A percentile compares a stretch with the other conserved stretches of the same genome.
Conservation (phyloP, 2,329 filamentous ascomycete genomes). For the Coniochaeta sp. region DNA sequence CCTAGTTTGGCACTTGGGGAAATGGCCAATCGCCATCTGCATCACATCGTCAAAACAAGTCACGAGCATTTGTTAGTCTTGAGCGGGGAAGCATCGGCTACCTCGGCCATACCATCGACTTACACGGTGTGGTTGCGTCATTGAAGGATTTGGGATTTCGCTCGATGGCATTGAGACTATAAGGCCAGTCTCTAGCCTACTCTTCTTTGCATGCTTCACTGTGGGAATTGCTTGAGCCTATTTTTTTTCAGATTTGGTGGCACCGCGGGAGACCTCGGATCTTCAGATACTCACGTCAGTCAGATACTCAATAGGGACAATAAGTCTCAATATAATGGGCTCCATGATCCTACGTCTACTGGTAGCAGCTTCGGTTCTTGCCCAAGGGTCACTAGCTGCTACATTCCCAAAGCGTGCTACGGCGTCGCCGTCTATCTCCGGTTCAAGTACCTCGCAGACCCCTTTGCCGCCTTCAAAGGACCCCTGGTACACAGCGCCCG, state of each 20-base stretch:
- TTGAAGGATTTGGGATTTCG: too few relatives aligned
- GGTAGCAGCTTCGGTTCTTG: neutral
- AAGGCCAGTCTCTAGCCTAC: too few relatives aligned
- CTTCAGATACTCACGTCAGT: too few relatives aligned
- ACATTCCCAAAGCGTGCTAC: neutral
- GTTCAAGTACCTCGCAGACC: neutral
- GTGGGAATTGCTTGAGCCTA: too few relatives aligned
- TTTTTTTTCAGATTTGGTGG: too few relatives aligned
- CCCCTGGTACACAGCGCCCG: slow-evolving; percentile 24
- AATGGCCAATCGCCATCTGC: neutral
- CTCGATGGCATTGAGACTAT: too few relatives aligned
- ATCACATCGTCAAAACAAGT: neutral
- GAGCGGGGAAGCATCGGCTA: neutral
- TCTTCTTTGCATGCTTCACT: too few relatives aligned
- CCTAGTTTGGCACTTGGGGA: too few relatives aligned
- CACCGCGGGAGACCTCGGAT: too few relatives aligned
- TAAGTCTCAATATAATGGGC: neutral
- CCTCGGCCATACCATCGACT: neutral
- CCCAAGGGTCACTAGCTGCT: neutral
- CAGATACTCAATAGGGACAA: too few relatives aligned
- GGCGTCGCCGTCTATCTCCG: neutral
- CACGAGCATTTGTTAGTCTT: neutral
- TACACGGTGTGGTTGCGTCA: neutral
- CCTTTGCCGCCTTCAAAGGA: slow-evolving; percentile 20
- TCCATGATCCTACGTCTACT: neutral